phyloP scores from a whole-genome alignment of 768 basidiomycete genomes.

The Lentinula raphanica region DNA sequence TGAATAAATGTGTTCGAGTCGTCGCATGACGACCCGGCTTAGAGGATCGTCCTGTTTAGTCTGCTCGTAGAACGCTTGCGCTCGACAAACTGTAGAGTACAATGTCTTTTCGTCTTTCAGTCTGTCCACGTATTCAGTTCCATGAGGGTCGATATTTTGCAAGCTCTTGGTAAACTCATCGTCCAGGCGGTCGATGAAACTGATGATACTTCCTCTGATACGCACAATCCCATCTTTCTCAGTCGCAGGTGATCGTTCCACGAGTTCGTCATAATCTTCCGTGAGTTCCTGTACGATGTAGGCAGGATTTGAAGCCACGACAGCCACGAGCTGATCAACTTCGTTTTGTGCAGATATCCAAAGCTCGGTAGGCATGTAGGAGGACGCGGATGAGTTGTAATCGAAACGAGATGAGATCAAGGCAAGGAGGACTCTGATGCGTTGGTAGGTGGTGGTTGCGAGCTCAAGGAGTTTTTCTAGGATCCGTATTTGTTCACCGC shows the following conservation, averaged over 20 bases:
- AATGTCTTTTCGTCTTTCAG: conserved; percentile 93
- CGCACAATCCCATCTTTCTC: conserved; percentile 72
- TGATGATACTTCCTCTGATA: conserved; percentile 93
- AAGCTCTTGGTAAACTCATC: conserved; percentile 97
- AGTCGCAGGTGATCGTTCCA: conserved; percentile 72
- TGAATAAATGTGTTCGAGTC: conserved; percentile 96
- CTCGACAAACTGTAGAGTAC: conserved; percentile 89
- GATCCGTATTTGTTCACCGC: conserved; percentile 88
- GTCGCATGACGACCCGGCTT: conserved; percentile 87
- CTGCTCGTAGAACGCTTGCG: conserved; percentile 87
- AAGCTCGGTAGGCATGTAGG: conserved; percentile 88
- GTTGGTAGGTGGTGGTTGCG: conserved; percentile 83
- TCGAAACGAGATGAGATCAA: conserved; percentile 95
- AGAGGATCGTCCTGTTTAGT: conserved; percentile 73
- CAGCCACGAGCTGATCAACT: conserved; percentile 81
- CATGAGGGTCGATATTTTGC: conserved; percentile 98
- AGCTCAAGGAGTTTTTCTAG: conserved; percentile 84
- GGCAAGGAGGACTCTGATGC: conserved; percentile 89
- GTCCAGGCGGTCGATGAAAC: conserved; percentile 92
- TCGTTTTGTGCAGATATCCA: conserved; percentile 87
- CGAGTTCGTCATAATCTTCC: conserved; percentile 87
- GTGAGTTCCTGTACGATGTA: conserved; percentile 86
- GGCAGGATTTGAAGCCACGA: conserved; percentile 62
- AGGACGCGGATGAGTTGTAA: conserved; percentile 83
- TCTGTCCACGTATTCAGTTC: conserved; percentile 97